phyloP scores from a whole-genome alignment of 2,329 filamentous ascomycete genomes.

The Trichoderma sp. region DNA sequence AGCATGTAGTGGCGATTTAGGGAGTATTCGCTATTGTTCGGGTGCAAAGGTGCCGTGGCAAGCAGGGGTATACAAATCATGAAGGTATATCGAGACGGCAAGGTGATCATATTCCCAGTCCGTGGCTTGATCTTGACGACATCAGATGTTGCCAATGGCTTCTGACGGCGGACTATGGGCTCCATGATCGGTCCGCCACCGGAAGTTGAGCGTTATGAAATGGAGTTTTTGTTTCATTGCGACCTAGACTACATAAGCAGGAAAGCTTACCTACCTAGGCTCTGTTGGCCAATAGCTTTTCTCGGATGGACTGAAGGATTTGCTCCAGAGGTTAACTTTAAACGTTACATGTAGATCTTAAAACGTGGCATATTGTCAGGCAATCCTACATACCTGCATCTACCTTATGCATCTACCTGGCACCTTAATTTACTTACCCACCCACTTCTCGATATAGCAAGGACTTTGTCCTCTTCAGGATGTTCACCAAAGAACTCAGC shows the following conservation, averaged over 20 bases:
- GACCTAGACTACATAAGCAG: background rate
- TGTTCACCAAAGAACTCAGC: background rate
- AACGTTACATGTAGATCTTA: background rate
- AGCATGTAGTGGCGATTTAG: background rate
- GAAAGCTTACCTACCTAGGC: background rate
- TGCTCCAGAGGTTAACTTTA: background rate
- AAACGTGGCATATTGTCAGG: background rate
- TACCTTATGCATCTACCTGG: too few relatives aligned
- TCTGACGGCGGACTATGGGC: background rate
- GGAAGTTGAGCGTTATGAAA: background rate
- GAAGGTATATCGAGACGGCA: background rate
- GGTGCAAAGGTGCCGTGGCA: background rate
- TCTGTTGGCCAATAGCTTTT: background rate
- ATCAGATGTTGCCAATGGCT: background rate
- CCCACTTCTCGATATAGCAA: background rate
- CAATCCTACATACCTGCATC: background rate
- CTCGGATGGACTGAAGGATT: background rate
- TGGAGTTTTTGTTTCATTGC: background rate
- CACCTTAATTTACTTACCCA: background rate
- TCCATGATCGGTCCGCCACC: background rate
- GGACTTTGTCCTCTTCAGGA: background rate
- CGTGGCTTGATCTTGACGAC: background rate
- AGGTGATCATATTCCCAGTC: background rate
- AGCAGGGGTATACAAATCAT: background rate
- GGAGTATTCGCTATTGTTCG: background rate